A percentile compares a stretch with the other conserved stretches of the same genome.
Evolutionary conservation across 805 yeast genomes (phyloP).

Genomic region (Candida gorgasii): DNA sequence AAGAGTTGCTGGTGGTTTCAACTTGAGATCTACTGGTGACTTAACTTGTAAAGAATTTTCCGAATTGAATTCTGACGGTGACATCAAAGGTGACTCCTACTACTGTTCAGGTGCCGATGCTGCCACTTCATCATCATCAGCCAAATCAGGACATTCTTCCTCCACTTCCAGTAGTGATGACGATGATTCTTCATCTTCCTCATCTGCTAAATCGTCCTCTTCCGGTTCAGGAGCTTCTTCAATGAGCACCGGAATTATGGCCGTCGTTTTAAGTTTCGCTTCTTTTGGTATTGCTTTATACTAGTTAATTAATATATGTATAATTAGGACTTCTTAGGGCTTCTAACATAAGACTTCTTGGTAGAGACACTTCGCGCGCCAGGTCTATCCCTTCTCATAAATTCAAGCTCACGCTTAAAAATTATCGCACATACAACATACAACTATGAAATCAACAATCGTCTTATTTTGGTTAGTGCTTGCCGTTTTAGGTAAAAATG

Average conservation of each 20-base stretch:
- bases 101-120: conserved; percentile 64
- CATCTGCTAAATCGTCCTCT: conserved; percentile 22
- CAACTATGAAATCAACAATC: background rate
- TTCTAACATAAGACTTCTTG: no score
- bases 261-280: conserved; percentile 31
- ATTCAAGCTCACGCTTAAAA: no score
- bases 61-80: conserved; percentile 70
- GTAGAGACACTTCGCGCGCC: conserved; percentile 5
- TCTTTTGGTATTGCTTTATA: conserved; percentile 39
- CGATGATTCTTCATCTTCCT: conserved; percentile 24
- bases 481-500: conserved; percentile 15
- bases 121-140: conserved; percentile 45
- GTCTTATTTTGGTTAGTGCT: background rate
- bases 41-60: conserved; percentile 81
- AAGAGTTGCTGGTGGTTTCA: conserved; percentile 91
- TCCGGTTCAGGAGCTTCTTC: conserved; percentile 17
- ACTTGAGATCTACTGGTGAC: conserved; percentile 71
- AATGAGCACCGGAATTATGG: conserved; percentile 18
- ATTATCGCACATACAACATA: no score
- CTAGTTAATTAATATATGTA: conserved; percentile 10
- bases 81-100: conserved; percentile 88
- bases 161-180: conserved; percentile 19
- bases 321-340: no score
- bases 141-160: conserved; percentile 34
- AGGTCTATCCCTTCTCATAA: conserved; percentile 5